phyloP scores from a whole-genome alignment of 495 filamentous ascomycete genomes.

The Penicillium parvum region DNA sequence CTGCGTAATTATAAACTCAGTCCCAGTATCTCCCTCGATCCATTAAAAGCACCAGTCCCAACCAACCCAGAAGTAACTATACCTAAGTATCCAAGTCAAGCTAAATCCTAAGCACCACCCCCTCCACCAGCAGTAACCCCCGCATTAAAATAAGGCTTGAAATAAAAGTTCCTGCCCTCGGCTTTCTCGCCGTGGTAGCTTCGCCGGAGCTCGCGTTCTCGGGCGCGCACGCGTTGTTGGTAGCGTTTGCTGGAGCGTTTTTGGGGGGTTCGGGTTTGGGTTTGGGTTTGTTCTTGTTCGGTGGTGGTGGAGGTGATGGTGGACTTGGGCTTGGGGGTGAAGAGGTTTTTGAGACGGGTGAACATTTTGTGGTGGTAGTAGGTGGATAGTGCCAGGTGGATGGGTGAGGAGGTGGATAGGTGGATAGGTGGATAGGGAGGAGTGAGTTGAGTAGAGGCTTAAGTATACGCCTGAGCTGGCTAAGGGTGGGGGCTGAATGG shows the following conservation, averaged over 20 bases:
- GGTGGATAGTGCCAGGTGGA: neutral
- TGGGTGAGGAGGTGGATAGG: neutral
- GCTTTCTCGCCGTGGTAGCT: neutral
- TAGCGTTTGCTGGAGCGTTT: neutral
- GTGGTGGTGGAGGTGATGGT: too few relatives aligned
- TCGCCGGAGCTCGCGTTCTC: constrained; percentile 1
- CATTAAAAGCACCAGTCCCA: too few relatives aligned
- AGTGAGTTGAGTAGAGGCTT: neutral
- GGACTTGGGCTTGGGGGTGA: neutral
- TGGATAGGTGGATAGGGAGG: neutral
- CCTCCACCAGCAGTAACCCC: neutral
- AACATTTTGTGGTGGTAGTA: neutral
- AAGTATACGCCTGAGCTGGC: too few relatives aligned
- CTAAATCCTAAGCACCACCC: neutral
- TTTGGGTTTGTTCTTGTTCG: too few relatives aligned
- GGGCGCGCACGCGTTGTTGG: neutral
- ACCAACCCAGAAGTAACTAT: too few relatives aligned
- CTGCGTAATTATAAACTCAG: too few relatives aligned
- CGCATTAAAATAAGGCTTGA: neutral
- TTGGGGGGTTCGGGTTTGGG: neutral
- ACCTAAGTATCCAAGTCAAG: neutral
- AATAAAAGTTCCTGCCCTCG: neutral
- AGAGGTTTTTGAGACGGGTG: neutral
- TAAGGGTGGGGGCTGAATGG: too few relatives aligned
- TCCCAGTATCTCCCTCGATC: too few relatives aligned